Conservation (phyloP, 257 asterid species). For the Rauvolfia tetraphylla region DNA sequence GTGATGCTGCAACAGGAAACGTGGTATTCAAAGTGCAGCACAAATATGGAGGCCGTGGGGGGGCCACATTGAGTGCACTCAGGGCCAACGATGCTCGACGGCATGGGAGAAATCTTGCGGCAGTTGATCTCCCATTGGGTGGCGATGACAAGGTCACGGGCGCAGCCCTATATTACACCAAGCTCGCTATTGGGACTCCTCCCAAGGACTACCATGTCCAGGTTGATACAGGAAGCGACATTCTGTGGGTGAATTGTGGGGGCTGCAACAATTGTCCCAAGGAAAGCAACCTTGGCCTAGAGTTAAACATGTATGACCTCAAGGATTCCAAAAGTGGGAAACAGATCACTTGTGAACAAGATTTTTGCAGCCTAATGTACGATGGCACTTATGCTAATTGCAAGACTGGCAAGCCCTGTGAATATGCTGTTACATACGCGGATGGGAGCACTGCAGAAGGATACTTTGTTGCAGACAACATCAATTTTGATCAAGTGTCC, state of each 20-base stretch:
- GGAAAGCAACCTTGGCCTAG: slow-evolving; percentile 45
- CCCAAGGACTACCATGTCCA: slow-evolving; percentile 61
- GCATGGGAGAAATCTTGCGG: slow-evolving; percentile 17
- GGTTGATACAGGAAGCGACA: slow-evolving; percentile 77
- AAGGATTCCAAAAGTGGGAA: slow-evolving; percentile 20
- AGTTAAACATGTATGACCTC: slow-evolving; percentile 7
- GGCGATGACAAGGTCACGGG: slow-evolving; percentile 23
- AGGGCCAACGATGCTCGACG: slow-evolving; percentile 23
- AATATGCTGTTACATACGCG: slow-evolving; percentile 14
- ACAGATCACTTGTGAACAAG: slow-evolving; percentile 20
- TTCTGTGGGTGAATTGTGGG: slow-evolving; percentile 71
- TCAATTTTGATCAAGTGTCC: slow-evolving; percentile 20
- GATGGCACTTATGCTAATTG: slow-evolving; percentile 10
- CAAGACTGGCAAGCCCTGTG: slow-evolving; percentile 14
- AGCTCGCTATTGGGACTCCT: slow-evolving; percentile 68
- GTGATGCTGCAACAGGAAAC: slow-evolving; percentile 11
- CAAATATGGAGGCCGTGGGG: slow-evolving; percentile 20
- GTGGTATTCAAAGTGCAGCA: slow-evolving; percentile 26
- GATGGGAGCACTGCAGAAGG: slow-evolving; percentile 25
- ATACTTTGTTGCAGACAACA: slow-evolving; percentile 17
- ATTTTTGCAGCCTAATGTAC: slow-evolving; percentile 6
- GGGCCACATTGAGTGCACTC: slow-evolving; percentile 9
- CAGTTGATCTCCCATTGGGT: slow-evolving; percentile 20
- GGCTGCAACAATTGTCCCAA: slow-evolving; percentile 57
- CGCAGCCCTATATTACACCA: slow-evolving; percentile 55